phyloP scores from a whole-genome alignment of 2,329 filamentous ascomycete species.

The Pseudopyricularia javanii region DNA sequence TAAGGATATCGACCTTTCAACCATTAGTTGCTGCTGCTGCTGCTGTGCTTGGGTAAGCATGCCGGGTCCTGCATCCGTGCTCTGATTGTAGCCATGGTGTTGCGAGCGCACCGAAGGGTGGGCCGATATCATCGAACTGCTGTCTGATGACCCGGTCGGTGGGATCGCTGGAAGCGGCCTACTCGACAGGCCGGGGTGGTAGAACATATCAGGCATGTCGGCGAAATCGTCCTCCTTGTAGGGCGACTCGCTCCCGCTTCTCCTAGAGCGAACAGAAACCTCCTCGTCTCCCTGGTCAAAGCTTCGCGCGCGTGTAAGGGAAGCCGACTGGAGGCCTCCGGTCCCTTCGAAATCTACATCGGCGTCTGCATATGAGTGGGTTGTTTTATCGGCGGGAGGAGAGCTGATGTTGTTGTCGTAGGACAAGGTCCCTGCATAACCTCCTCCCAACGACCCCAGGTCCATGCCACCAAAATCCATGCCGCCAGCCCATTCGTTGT shows the following conservation, averaged over 20 bases:
- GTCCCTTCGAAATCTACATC: slow-evolving; percentile 80
- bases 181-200: slow-evolving; percentile 67
- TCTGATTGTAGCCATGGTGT: slow-evolving; percentile 37
- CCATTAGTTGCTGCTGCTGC: slow-evolving; percentile 28
- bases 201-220: slow-evolving; percentile 66
- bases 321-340: slow-evolving; percentile 62
- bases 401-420: slow-evolving; percentile 37
- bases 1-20: slow-evolving; percentile 68
- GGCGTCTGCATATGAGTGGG: slow-evolving; percentile 37
- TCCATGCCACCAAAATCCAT: slow-evolving; percentile 40
- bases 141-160: slow-evolving; percentile 42
- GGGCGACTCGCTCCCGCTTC: slow-evolving; percentile 53
- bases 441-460: slow-evolving; percentile 61
- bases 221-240: slow-evolving; percentile 52
- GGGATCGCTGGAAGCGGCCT: slow-evolving; percentile 53
- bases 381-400: slow-evolving; percentile 34
- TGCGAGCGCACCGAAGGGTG: slow-evolving; percentile 31
- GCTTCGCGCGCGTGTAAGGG: slow-evolving; percentile 60
- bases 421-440: slow-evolving; percentile 42
- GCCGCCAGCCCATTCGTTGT: slow-evolving; percentile 51
- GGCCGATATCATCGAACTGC: slow-evolving; percentile 35
- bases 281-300: slow-evolving; percentile 84
- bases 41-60: slow-evolving; percentile 30
- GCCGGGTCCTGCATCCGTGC: slow-evolving; percentile 26
- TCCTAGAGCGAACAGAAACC: slow-evolving; percentile 41